Evolutionary conservation across 2,329 filamentous ascomycete genomes (phyloP), one percentile per base, ranked within the genome.

Genomic region (Aspergillus quadrilineatus): DNA sequence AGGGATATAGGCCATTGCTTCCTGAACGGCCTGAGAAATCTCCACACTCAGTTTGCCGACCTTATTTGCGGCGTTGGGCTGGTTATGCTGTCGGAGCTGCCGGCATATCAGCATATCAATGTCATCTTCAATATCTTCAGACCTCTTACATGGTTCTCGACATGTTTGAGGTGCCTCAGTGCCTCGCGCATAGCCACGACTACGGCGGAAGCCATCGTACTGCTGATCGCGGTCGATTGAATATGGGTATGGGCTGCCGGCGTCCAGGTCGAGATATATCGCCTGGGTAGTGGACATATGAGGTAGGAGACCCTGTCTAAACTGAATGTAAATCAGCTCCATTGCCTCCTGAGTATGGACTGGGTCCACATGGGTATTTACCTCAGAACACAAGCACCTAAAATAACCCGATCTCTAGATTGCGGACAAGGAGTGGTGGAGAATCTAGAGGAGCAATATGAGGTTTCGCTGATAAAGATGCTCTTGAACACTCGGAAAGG

Each of bases 11-110:
- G 65, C 59, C 9, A 69, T 61, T 32, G 63, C 68, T 17, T 70
- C 64, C 12, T 67, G 68, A 60, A 74, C 74, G 45, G 64, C 66
- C 34, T 65, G 63, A 14, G 71, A 63, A 32, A 75, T 70, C 53
- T 65, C 62, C 46, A 71, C 61, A 55, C 67, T 67, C 50, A 69
- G 60, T 42, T 69, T 70, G 43, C 69, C 70, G 46, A 75, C 67
- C 30, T 67, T 64, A 58, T 75, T 74, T 30, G 72, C 71, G 47
- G 67, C 62, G 15, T 67, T 60, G 45, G 67, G 62, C 60, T 67
- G 65, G 28, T 65, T 63, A 55, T 69, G 61, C 44, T 59, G 57
- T 37, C 68, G 68, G 50, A 75, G 64, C 72, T 74, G 48, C 55
- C 22, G 6, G 14, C 12, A 14, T 29, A 43, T 63, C 36, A 58